A percentile compares a stretch with the other conserved stretches of the same genome.
phyloP scores from a whole-genome alignment of 2,329 filamentous ascomycete species.

The Aspergillus versicolor region DNA sequence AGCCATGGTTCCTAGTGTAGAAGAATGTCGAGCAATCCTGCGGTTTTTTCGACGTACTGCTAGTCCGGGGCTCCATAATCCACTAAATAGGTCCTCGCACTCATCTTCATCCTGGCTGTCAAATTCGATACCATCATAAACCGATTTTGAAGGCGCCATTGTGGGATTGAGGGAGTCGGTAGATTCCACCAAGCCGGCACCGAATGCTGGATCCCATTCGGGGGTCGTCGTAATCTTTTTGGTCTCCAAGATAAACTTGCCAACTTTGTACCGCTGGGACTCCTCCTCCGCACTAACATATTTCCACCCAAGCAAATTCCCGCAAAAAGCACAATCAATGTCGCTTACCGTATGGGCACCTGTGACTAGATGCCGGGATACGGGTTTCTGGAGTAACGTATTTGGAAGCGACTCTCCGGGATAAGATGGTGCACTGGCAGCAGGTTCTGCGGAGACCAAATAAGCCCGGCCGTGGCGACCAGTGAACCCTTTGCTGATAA shows the following conservation, averaged over 20 bases:
- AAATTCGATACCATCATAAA: slow-evolving; percentile 52
- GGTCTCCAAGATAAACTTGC: slow-evolving; percentile 66
- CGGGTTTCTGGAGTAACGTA: slow-evolving; percentile 56
- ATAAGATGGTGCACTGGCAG: slow-evolving; percentile 27
- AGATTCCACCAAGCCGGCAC: slow-evolving; percentile 5
- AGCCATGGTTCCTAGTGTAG: slow-evolving; percentile 25
- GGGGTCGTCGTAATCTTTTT: slow-evolving; percentile 52
- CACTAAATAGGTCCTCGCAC: slow-evolving; percentile 64
- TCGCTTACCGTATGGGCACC: slow-evolving; percentile 63
- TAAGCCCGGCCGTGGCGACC: slow-evolving; percentile 65
- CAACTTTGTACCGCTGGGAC: slow-evolving; percentile 62
- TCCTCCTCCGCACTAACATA: slow-evolving; percentile 64
- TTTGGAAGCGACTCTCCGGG: slow-evolving; percentile 53
- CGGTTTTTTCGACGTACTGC: slow-evolving; percentile 48
- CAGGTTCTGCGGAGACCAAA: slow-evolving; percentile 53
- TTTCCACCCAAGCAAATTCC: slow-evolving; percentile 62
- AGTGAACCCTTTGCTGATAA: slow-evolving; percentile 65
- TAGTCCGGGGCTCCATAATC: slow-evolving; percentile 58
- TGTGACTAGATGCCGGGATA: slow-evolving; percentile 60
- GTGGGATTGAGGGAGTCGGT: background rate
- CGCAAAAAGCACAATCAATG: slow-evolving; percentile 58
- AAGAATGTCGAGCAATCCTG: slow-evolving; percentile 29
- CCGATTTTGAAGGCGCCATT: slow-evolving; percentile 12
- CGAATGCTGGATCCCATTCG: slow-evolving; percentile 51
- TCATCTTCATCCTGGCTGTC: slow-evolving; percentile 67